Conservation (phyloP, 78 protist species). For the Creolimax fragrantissima region DNA sequence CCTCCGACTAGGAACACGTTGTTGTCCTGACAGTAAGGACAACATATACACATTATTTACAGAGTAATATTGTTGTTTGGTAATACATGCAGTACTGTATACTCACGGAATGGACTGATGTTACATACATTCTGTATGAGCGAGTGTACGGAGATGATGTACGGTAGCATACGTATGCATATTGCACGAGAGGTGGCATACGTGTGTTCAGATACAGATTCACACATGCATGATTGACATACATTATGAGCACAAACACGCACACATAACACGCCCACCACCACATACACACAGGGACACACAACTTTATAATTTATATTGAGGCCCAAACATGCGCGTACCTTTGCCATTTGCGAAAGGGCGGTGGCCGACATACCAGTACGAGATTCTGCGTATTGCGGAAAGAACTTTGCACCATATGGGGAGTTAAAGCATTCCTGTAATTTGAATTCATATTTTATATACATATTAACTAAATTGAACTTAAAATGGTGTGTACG, state of each 20-base stretch:
- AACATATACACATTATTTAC: too few species aligned
- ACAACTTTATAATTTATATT: not conserved
- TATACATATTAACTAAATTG: too few species aligned
- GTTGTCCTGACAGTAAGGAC: not conserved
- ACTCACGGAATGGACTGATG: too few species aligned
- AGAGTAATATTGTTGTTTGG: too few species aligned
- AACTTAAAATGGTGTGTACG: too few species aligned
- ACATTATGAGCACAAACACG: not conserved
- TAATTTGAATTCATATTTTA: too few species aligned
- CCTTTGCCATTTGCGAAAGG: slow-evolving; percentile 40
- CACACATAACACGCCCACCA: not conserved
- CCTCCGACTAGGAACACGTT: slow-evolving; percentile 72
- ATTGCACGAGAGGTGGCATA: not conserved
- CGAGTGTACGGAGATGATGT: too few species aligned
- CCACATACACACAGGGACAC: not conserved
- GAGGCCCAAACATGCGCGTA: too few species aligned
- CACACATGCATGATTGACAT: too few species aligned
- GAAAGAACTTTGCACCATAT: slow-evolving; percentile 64
- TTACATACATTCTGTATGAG: too few species aligned
- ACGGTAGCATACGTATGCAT: not conserved
- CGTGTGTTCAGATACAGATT: not conserved
- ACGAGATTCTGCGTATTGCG: slow-evolving; percentile 70
- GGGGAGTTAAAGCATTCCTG: slow-evolving; percentile 84
- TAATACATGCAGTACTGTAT: too few species aligned
- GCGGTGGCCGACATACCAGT: slow-evolving; percentile 31